Conservation (phyloP, 2,329 filamentous ascomycete genomes). For the Alternaria ventricosa region DNA sequence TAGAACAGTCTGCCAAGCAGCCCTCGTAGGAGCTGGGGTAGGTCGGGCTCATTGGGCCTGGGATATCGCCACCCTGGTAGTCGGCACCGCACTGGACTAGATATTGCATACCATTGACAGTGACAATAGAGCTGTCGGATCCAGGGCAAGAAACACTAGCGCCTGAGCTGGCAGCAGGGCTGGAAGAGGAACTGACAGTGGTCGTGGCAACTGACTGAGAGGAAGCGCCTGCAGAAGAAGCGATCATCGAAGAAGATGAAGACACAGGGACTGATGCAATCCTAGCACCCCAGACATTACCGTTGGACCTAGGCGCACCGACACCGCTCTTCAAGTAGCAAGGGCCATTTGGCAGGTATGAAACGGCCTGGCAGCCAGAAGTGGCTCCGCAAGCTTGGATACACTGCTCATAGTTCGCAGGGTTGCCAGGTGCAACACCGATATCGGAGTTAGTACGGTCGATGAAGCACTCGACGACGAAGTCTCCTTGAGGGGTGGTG, state of each 20-base stretch:
- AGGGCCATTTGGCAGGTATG: constrained; percentile 18
- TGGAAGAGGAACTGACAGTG: not conserved
- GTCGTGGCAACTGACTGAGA: not conserved
- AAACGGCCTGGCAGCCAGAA: constrained; percentile 9
- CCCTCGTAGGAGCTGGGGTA: constrained; percentile 20
- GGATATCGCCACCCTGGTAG: constrained; percentile 5
- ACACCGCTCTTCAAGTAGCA: constrained; percentile 17
- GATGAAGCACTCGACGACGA: constrained; percentile 18
- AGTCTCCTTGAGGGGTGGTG: constrained; percentile 11
- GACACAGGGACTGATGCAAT: not conserved
- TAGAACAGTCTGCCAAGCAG: constrained; percentile 26
- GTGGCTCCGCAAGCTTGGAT: constrained; percentile 9
- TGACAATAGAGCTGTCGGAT: constrained; percentile 1
- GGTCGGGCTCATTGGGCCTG: constrained; percentile 1
- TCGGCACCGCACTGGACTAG: constrained; percentile 19
- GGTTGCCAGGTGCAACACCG: not conserved
- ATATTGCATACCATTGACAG: not conserved
- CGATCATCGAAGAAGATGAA: not conserved
- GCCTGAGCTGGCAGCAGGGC: not conserved
- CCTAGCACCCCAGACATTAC: constrained; percentile 16
- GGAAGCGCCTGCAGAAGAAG: not conserved
- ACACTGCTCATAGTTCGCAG: constrained; percentile 5
- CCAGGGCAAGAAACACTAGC: constrained; percentile 15
- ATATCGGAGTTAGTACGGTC: constrained; percentile 13
- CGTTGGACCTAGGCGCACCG: constrained; percentile 9